phyloP scores from a whole-genome alignment of 2,329 filamentous ascomycete genomes.

The Trematosphaeria pertusa region DNA sequence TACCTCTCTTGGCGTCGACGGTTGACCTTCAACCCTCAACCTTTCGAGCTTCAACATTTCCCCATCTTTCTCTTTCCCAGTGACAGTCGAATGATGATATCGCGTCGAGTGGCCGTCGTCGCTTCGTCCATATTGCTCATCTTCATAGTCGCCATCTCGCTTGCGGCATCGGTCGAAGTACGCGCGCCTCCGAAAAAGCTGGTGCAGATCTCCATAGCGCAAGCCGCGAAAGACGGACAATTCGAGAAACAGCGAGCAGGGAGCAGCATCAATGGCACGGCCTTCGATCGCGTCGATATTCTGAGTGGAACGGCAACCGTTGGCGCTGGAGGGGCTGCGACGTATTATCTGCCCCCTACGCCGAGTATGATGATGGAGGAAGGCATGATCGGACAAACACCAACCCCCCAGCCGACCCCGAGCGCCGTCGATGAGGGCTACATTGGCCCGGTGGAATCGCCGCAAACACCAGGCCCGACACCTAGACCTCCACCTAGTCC shows the following conservation, averaged over 20 bases:
- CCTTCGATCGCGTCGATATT: slow-evolving; percentile 37
- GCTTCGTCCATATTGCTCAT: slow-evolving; percentile 33
- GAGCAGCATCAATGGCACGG: slow-evolving; percentile 35
- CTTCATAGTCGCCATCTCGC: slow-evolving; percentile 36
- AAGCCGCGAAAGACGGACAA: slow-evolving; percentile 31
- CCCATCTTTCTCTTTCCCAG: neutral
- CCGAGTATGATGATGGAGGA: slow-evolving; percentile 27
- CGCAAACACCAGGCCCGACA: slow-evolving; percentile 18
- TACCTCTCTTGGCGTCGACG: slow-evolving; percentile 15
- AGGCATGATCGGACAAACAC: slow-evolving; percentile 33
- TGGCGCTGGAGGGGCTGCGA: slow-evolving; percentile 17
- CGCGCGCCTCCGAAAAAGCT: slow-evolving; percentile 31
- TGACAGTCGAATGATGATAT: slow-evolving; percentile 24
- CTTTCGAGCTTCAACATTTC: slow-evolving; percentile 2
- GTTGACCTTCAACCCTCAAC: slow-evolving; percentile 2
- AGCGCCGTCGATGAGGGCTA: slow-evolving; percentile 31
- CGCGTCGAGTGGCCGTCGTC: slow-evolving; percentile 29
- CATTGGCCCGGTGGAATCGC: slow-evolving; percentile 24
- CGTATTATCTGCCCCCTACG: slow-evolving; percentile 14
- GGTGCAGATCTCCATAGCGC: slow-evolving; percentile 31
- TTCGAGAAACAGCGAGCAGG: slow-evolving; percentile 26
- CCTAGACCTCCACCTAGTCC: slow-evolving; percentile 14
- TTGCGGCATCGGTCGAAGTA: slow-evolving; percentile 36
- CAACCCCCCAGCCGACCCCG: slow-evolving; percentile 19
- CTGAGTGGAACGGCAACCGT: slow-evolving; percentile 27